Evolutionary conservation across 331 rosid species (phyloP), one percentile per base, ranked within the genome.

Genomic region (Quercus tomentella): DNA sequence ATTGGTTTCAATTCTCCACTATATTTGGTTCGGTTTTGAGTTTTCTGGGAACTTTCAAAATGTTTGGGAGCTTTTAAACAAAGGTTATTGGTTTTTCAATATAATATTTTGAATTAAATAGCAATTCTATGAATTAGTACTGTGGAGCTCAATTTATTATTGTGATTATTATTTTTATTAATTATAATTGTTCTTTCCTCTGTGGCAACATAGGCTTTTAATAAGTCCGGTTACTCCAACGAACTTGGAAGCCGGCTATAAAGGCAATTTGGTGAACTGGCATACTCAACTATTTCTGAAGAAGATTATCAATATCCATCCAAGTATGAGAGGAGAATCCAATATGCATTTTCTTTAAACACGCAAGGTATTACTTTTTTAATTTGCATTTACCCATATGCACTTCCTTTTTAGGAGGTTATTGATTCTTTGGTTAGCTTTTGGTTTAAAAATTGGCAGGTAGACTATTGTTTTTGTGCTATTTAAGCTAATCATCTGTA

Each of bases 271-370:
- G 15, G 74, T 72, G 57, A 75, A 70, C 70, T 73, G 71, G 73
- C 82, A 57, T 76, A 81, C 57, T 21, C 71, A 54, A 61, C 79
- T 37, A 87, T 92, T 94, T 83, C 88, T 67, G 87, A 84, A 84
- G 88, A 88, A 82, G 85, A 78, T 55, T 77, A 54, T 41, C 49
- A 82, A 52, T 83, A 75, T 88, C 62, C 89, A 23, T 62, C 61
- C 25, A 84, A 82, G 57, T 88, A 88, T 70, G 80, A 80, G 82
- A 75, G 79, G 84, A 89, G 75, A 67, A 71, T 82, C 87, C 93
- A 51, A 23, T 83, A 31, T 82, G 61, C 75, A 72, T 84, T 80
- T 89, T 90, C 84, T 92, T 90, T 35, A 86, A 90, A 83, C 89
- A 89, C 74, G 80, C 80, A 77, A 82, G 97, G 97, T 90, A 88